phyloP scores from a whole-genome alignment of 331 rosid genomes.

The Saraca asoca region DNA sequence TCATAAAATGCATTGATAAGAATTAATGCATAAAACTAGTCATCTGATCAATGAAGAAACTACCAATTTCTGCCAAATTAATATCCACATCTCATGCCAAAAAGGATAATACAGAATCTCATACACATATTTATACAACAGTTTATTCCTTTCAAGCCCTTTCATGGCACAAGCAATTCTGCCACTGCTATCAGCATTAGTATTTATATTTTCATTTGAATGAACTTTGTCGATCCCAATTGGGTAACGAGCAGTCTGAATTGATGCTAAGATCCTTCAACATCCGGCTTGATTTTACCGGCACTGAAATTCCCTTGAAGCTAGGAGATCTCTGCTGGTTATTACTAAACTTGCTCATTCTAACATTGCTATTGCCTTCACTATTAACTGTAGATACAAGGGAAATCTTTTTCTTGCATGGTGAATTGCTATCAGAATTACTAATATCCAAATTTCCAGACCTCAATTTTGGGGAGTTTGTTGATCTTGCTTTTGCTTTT shows the following conservation, averaged over 20 bases:
- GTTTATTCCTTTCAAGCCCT: slow-evolving; percentile 28
- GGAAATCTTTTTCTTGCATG: slow-evolving; percentile 68
- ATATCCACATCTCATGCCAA: slow-evolving; percentile 35
- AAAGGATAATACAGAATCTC: slow-evolving; percentile 21
- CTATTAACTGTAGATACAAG: slow-evolving; percentile 49
- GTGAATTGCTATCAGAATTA: slow-evolving; percentile 63
- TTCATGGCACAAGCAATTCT: slow-evolving; percentile 30
- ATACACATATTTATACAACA: slow-evolving; percentile 14
- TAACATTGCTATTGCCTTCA: slow-evolving; percentile 37
- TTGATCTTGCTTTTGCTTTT: slow-evolving; percentile 67
- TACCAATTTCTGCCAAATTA: slow-evolving; percentile 24
- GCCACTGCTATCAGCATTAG: slow-evolving; percentile 13
- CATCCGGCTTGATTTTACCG: slow-evolving; percentile 62
- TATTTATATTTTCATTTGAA: slow-evolving; percentile 39
- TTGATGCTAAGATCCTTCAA: slow-evolving; percentile 71
- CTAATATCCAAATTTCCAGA: slow-evolving; percentile 50
- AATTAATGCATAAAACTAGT: slow-evolving; percentile 5
- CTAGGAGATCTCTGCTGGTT: slow-evolving; percentile 68
- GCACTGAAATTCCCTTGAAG: slow-evolving; percentile 68
- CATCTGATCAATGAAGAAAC: slow-evolving; percentile 28
- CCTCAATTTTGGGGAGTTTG: slow-evolving; percentile 70
- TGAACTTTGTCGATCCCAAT: slow-evolving; percentile 50
- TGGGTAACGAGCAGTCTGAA: slow-evolving; percentile 63
- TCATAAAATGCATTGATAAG: neutral
- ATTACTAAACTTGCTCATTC: slow-evolving; percentile 34